Base-by-base conservation (phyloP, 345 rosid species). In the Geranium rotundifolium region DNA sequence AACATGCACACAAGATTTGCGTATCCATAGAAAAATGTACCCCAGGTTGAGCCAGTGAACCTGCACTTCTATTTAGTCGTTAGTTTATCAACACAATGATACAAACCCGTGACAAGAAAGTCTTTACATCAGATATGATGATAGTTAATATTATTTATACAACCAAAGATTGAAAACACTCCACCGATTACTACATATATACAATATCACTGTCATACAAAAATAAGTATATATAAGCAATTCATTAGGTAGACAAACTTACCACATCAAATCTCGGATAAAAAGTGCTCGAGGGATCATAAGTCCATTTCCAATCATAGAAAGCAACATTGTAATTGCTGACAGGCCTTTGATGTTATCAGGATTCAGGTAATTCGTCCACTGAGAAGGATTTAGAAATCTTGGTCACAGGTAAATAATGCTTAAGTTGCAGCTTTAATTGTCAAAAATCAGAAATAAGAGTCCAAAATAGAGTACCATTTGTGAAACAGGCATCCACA, bases 401-500 rank as follows among this genome's bases (percentile, higher is more conserved):
- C 41, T 64, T 58, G 17, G 58, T 77, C 61, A 77, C 74, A 63
- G 63, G 63, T 66, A 34, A 17, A 62, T 19, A 29, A 2, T 55
- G 56, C 54, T 16, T 14, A 29, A 57, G 37, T 20, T 29, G 56
- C 46, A 17, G 50, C 0, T 3, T 20, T n/a, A 54, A 15, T 49
- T 29, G 34, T 57, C 60, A 31, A 62, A 57, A 20, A 49, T 56
- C 54, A 52, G 61, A 20, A 58, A 55, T 66, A 57, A 10, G n/a
- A 30, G 15, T 4, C 23, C 5, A 52, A 54, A 13, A 54, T 57
- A 39, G 20, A 64, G 65, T 69, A 91, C 98, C 98, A 87, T 84
- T 68, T 89, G 96, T 2, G 95, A 72, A 62, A 91, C 88, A 56
- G 95, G 92, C 95, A 91, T 91, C 95, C 96, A 89, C 98, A 91